Percentiles rank a stretch among this genome's conserved stretches.
Conservation (phyloP, 805 yeast species). For the Suhomyces vadensis region DNA sequence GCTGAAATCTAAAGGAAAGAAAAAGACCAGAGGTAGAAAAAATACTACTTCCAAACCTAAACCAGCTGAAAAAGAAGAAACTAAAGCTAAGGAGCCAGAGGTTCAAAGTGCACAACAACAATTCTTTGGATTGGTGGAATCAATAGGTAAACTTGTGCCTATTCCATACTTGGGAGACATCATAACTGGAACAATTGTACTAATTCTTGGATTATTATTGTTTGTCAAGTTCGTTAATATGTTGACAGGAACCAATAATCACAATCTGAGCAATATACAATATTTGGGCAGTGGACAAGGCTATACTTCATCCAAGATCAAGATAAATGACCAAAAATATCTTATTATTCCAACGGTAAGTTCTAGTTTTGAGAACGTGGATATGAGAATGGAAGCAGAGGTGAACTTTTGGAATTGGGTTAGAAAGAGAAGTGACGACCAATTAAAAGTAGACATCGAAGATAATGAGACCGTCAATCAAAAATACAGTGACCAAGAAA, state of each 20-base stretch:
- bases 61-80: slow-evolving; percentile 5
- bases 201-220: slow-evolving; percentile 18
- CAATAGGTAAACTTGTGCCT: slow-evolving; percentile 29
- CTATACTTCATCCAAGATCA: slow-evolving; percentile 14
- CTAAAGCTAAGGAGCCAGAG: slow-evolving; percentile 3
- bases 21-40: slow-evolving; percentile 13
- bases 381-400: slow-evolving; percentile 49
- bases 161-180: slow-evolving; percentile 26
- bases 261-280: neutral
- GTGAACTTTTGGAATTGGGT: slow-evolving; percentile 75
- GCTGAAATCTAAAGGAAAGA: slow-evolving; percentile 9
- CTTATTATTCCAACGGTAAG: slow-evolving; percentile 43
- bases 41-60: slow-evolving; percentile 11
- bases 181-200: slow-evolving; percentile 22
- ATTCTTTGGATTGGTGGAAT: slow-evolving; percentile 19
- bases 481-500: slow-evolving; percentile 40
- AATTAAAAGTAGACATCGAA: slow-evolving; percentile 12
- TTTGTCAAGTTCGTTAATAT: slow-evolving; percentile 13
- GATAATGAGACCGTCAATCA: slow-evolving; percentile 10
- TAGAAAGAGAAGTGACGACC: slow-evolving; percentile 31
- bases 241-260: slow-evolving; percentile 18
- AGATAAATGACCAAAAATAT: slow-evolving; percentile 37
- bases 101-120: slow-evolving; percentile 17
- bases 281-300: slow-evolving; percentile 1
- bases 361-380: slow-evolving; percentile 25